Evolutionary conservation across 2,329 filamentous ascomycete species (phyloP).

Genomic region (Aspergillus pseudonomiae): DNA sequence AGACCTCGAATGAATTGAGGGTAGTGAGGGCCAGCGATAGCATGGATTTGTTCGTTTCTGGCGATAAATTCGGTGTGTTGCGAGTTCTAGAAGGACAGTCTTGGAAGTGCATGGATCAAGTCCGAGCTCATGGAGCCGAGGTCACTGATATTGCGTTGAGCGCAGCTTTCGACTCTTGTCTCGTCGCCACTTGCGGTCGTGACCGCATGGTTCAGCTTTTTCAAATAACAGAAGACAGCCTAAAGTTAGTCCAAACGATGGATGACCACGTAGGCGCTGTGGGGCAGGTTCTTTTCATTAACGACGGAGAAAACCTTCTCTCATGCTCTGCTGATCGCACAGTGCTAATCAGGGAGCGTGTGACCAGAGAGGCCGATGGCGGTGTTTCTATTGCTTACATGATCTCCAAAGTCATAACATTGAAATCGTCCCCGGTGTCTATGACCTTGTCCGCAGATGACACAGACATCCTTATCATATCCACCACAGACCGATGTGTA

Average conservation of each 20-base stretch:
- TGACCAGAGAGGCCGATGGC: constrained; percentile 63
- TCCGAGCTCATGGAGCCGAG: constrained; percentile 84
- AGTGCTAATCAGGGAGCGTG: constrained; percentile 77
- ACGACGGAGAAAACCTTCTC: constrained; percentile 70
- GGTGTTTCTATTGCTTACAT: constrained; percentile 72
- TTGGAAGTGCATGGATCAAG: constrained; percentile 66
- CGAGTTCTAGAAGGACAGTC: constrained; percentile 54
- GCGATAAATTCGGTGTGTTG: constrained; percentile 84
- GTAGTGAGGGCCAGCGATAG: constrained; percentile 62
- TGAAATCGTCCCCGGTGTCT: constrained; percentile 85
- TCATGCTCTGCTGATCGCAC: constrained; percentile 90
- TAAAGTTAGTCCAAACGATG: constrained; percentile 86
- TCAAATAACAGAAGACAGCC: constrained; percentile 58
- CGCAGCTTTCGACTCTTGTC: constrained; percentile 61
- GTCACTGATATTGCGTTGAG: constrained; percentile 79
- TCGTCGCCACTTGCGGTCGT: constrained; percentile 81
- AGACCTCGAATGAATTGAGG: constrained; percentile 59
- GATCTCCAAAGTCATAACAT: constrained; percentile 72
- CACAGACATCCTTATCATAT: constrained; percentile 58
- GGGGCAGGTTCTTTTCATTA: constrained; percentile 72
- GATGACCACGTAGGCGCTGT: constrained; percentile 90
- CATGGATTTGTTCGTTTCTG: constrained; percentile 72
- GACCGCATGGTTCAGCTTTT: constrained; percentile 97
- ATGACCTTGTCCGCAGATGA: constrained; percentile 72
- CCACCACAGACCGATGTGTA: constrained; percentile 65